Percentiles rank a stretch among this genome's conserved stretches.
Evolutionary conservation across 257 asterid species (phyloP).

Genomic region (Jacaranda mimosifolia): DNA sequence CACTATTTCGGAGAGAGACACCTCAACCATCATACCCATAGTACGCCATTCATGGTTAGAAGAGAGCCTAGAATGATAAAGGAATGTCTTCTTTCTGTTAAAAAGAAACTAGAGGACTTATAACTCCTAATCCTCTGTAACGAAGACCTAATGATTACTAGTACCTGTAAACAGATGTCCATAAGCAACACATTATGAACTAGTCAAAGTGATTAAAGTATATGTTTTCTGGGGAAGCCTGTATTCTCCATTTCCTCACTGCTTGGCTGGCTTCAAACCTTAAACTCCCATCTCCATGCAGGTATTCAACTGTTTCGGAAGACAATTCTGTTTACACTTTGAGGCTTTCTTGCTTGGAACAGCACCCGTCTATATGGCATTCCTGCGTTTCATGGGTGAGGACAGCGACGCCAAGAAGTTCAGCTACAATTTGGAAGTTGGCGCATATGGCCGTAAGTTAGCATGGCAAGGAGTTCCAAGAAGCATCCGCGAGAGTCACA

Average conservation of each 20-base stretch:
- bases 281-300: slow-evolving; percentile 36
- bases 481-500: slow-evolving; percentile 83
- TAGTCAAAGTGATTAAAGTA: no score
- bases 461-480: slow-evolving; percentile 92
- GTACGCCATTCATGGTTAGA: no score
- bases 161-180: no score
- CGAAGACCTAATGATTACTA: no score
- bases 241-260: neutral
- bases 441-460: slow-evolving; percentile 74
- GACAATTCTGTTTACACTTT: slow-evolving; percentile 82
- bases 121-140: no score
- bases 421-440: slow-evolving; percentile 79
- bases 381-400: slow-evolving; percentile 90
- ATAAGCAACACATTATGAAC: no score
- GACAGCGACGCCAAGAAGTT: slow-evolving; percentile 73
- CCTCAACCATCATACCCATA: no score
- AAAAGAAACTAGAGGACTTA: no score
- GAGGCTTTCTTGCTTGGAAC: slow-evolving; percentile 80
- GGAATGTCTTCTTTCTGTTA: no score
- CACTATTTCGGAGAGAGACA: no score
- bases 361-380: slow-evolving; percentile 88
- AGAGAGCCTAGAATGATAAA: no score
- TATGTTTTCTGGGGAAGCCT: no score
- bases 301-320: slow-evolving; percentile 89
- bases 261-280: neutral